phyloP scores from a whole-genome alignment of 1,284 basidiomycete species.

The Boletellus dicymbophilus region DNA sequence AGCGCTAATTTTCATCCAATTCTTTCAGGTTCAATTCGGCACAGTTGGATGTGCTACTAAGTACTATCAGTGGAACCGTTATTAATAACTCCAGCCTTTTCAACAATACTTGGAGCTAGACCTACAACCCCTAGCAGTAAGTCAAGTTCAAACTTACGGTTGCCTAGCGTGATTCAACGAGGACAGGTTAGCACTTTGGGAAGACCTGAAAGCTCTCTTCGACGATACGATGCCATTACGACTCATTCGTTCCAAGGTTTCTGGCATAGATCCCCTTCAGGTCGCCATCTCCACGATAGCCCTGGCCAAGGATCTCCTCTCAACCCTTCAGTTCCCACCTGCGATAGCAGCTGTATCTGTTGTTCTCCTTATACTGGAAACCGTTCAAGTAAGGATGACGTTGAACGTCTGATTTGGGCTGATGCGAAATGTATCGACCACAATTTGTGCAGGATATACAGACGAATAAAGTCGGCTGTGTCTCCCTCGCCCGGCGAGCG shows the following conservation, averaged over 20 bases:
- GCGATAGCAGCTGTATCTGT: conserved; percentile 42
- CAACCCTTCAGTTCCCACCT: conserved; percentile 43
- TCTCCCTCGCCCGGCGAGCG: conserved; percentile 45
- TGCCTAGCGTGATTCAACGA: too few relatives aligned
- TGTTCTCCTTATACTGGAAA: conserved; percentile 47
- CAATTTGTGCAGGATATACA: conserved; percentile 19
- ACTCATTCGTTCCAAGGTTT: conserved; percentile 28
- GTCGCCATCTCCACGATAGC: conserved; percentile 22
- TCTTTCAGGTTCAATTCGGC: too few relatives aligned
- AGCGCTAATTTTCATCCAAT: too few relatives aligned
- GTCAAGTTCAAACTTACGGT: too few relatives aligned
- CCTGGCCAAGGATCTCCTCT: conserved; percentile 23
- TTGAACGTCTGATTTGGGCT: neutral
- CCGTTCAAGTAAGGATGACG: conserved; percentile 41
- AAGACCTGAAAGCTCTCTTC: neutral
- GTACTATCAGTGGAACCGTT: too few relatives aligned
- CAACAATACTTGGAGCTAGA: too few relatives aligned
- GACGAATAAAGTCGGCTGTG: conserved; percentile 44
- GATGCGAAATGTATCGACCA: neutral
- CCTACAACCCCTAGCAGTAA: too few relatives aligned
- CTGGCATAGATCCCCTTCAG: conserved; percentile 23
- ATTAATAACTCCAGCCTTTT: too few relatives aligned
- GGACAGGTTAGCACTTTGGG: neutral
- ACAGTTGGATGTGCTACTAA: too few relatives aligned
- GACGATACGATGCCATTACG: conserved; percentile 29